Evolutionary conservation across 2,329 filamentous ascomycete species (phyloP).

Genomic region (Aspergillus fumigatus): DNA sequence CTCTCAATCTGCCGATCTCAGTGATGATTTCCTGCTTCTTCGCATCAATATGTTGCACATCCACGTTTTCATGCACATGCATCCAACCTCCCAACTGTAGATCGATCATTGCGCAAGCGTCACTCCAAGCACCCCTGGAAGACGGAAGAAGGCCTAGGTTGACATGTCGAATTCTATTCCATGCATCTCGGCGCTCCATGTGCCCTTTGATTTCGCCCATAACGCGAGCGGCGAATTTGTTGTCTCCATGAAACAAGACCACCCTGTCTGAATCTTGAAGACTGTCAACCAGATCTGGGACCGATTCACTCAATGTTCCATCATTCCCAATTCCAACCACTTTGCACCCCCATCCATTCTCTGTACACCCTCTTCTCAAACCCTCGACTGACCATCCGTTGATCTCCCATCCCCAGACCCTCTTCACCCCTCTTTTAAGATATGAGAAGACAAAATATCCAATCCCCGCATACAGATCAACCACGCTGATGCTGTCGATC

Average conservation of each 20-base stretch:
- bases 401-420: conserved; percentile 82
- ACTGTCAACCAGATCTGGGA: conserved; percentile 29
- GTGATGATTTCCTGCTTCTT: conserved; percentile 36
- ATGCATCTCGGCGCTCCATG: conserved; percentile 28
- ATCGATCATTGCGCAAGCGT: conserved; percentile 48
- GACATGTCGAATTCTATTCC: conserved; percentile 49
- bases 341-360: conserved; percentile 61
- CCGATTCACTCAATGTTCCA: conserved; percentile 14
- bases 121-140: conserved; percentile 46
- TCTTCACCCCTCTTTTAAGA: conserved; percentile 60
- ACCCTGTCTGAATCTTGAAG: conserved; percentile 50
- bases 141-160: conserved; percentile 56
- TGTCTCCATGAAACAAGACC: conserved; percentile 66
- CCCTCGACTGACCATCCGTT: conserved; percentile 87
- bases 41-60: conserved; percentile 40
- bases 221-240: conserved; percentile 49
- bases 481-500: conserved; percentile 35
- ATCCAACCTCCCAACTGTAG: conserved; percentile 48
- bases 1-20: conserved; percentile 34
- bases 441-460: conserved; percentile 93
- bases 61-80: conserved; percentile 59
- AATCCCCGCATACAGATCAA: conserved; percentile 89
- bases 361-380: conserved; percentile 66
- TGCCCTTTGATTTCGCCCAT: conserved; percentile 28
- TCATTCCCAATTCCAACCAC: conserved; percentile 47